Evolutionary conservation across 495 filamentous ascomycete genomes (phyloP), one percentile per base, ranked within the genome.

Genomic region (Geopyxis carbonaria): DNA sequence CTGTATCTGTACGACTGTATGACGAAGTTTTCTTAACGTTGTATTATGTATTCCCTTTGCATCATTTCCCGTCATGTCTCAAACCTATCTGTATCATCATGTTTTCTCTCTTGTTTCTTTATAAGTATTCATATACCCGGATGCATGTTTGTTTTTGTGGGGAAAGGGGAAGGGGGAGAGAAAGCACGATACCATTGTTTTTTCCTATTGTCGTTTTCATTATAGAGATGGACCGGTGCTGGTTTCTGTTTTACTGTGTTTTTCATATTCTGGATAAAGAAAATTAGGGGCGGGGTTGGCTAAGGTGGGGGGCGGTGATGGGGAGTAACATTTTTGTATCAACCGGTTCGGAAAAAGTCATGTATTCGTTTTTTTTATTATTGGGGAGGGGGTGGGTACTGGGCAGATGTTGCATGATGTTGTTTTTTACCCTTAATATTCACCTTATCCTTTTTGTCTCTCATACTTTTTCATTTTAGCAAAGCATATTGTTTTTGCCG

Each of bases 1-100:
- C 21, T 36, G 33, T 36, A 36, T 36, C 31, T 36, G 33, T 36
- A 36, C 14, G 33, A 5, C 4, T 36, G 5, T 36, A 6, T 20
- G 9, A 19, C 24, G 9, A 28, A 7, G 7, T 7, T 13, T 28
- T 7, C 25, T 28, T 7, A 7, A 7, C 16, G 5, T 36, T 21
- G 7, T 36, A 6, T 22, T 36, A 22, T 36, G 7, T 36, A 11
- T 36, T 15, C 9, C 16, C 24, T 36, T 6, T 5, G 21, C 24
- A 10, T 36, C 10, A 15, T 22, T 6, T 36, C 7, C 5, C 31
- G 5, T 33, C 18, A 14, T 10, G 7, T 7, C 5, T 10, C 31
- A 33, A 13, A 33, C 5, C 6, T 33, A 16, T 5, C 6, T 10
- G 18, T 13, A 7, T 7, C 7, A 7, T 7, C 14, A 7, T 33